Percentiles rank a stretch among this genome's conserved stretches.
phyloP scores from a whole-genome alignment of 2,329 filamentous ascomycete genomes.

The Achaetomium macrosporum region DNA sequence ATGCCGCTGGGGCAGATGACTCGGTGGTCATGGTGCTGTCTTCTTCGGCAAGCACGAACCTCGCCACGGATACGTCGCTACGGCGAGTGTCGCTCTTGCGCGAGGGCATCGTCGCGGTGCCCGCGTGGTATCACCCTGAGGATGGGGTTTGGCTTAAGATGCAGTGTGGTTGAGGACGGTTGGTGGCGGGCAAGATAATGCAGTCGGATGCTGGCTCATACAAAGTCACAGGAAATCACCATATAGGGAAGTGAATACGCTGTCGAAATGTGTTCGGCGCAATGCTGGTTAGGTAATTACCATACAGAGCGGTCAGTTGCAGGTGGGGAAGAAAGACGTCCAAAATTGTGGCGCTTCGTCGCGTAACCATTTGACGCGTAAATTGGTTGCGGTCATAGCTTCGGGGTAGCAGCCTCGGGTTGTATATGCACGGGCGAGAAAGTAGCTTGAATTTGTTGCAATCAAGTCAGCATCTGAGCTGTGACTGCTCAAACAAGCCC shows the following conservation, averaged over 20 bases:
- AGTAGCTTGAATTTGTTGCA: too few species aligned
- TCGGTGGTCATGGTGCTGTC: slow-evolving; percentile 23
- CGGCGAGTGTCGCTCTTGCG: slow-evolving; percentile 45
- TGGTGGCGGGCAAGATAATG: background rate
- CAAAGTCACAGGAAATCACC: too few species aligned
- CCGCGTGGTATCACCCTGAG: background rate
- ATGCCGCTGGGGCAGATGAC: slow-evolving; percentile 5
- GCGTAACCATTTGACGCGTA: slow-evolving; percentile 20
- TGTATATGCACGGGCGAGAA: too few species aligned
- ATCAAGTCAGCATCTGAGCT: too few species aligned
- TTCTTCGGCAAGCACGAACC: slow-evolving; percentile 41
- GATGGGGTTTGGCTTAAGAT: background rate
- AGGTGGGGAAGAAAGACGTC: slow-evolving; percentile 6
- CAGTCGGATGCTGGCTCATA: background rate
- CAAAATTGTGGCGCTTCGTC: slow-evolving; percentile 23
- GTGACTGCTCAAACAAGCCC: too few species aligned
- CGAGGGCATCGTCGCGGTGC: slow-evolving; percentile 42
- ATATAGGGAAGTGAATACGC: too few species aligned
- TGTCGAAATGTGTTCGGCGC: too few species aligned
- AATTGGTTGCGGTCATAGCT: slow-evolving; percentile 10
- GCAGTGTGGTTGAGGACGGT: background rate
- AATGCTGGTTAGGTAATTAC: background rate
- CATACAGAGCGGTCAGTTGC: background rate
- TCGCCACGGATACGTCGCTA: slow-evolving; percentile 43
- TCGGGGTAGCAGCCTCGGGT: too few species aligned